phyloP scores from a whole-genome alignment of 768 basidiomycete species.

The Trametes villosa region DNA sequence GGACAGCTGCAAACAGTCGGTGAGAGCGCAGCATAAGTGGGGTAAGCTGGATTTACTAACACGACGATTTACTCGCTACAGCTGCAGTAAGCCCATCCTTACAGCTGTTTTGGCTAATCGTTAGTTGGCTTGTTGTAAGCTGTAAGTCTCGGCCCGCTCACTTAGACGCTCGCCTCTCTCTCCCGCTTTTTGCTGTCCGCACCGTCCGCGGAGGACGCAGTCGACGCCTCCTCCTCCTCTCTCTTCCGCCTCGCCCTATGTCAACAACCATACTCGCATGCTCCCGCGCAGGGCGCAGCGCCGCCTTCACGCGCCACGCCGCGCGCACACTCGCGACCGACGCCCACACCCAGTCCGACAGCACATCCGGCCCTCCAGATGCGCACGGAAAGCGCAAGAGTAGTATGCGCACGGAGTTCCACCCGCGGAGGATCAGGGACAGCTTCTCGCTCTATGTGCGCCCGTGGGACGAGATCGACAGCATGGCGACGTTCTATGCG shows the following conservation, averaged over 20 bases:
- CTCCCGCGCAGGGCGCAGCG: background rate
- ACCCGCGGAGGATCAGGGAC: background rate
- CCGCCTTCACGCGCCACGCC: background rate
- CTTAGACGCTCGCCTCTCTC: background rate
- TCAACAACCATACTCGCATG: conserved; percentile 3
- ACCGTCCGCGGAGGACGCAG: background rate
- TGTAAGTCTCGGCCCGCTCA: background rate
- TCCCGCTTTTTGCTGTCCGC: background rate
- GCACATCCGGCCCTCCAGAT: background rate
- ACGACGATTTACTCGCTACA: no score
- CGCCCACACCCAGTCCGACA: background rate
- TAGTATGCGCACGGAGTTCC: background rate
- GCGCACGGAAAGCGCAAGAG: background rate
- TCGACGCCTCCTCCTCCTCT: background rate
- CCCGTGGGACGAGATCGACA: conserved; percentile 44
- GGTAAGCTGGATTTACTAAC: no score
- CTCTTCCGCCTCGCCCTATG: background rate
- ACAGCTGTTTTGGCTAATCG: no score
- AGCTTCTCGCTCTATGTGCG: conserved; percentile 39
- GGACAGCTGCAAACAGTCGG: no score
- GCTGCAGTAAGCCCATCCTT: no score
- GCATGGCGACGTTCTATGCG: conserved; percentile 54
- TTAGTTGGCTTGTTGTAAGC: no score
- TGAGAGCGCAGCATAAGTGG: conserved; percentile 1
- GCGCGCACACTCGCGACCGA: conserved; percentile 10